These are phyloP conservation scores for Thozetella sp. DNA, from an alignment of 495 filamentous ascomycete species.

Conservation along the genomic window DNA sequence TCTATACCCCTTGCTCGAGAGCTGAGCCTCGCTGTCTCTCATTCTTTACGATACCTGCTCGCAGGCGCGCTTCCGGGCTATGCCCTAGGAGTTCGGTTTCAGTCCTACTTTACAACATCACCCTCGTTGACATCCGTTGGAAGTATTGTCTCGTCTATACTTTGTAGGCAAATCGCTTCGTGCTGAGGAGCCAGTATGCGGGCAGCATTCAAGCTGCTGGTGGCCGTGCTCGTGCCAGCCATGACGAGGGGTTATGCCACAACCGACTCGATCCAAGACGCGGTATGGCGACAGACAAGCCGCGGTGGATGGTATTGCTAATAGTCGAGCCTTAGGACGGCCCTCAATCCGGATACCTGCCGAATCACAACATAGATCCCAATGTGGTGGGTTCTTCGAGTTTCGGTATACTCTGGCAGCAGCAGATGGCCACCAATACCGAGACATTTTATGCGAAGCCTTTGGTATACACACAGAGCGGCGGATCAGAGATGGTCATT, in stretches of 20 bases:
- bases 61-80: too few relatives aligned
- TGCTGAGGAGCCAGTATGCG: not conserved
- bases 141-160: not conserved
- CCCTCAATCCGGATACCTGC: conserved; percentile 41
- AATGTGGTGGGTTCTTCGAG: conserved; percentile 30
- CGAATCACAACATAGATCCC: conserved; percentile 48
- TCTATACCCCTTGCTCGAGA: too few relatives aligned
- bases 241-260: conserved; percentile 17
- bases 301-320: not conserved
- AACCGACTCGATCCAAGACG: conserved; percentile 38
- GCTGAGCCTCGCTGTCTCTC: too few relatives aligned
- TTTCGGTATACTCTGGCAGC: conserved; percentile 32
- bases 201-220: conserved; percentile 5
- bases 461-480: conserved; percentile 38
- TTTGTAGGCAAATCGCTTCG: not conserved
- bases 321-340: conserved; percentile 22
- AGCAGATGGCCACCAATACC: conserved; percentile 14
- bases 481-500: conserved; percentile 35
- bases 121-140: not conserved
- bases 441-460: conserved; percentile 40
- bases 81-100: too few relatives aligned
- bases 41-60: too few relatives aligned
- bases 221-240: conserved; percentile 9
- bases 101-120: too few relatives aligned
- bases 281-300: conserved; percentile 7